These are phyloP conservation scores for Saccharata proteae DNA, from an alignment of 2,329 filamentous ascomycete genomes.

Conservation along the genomic window DNA sequence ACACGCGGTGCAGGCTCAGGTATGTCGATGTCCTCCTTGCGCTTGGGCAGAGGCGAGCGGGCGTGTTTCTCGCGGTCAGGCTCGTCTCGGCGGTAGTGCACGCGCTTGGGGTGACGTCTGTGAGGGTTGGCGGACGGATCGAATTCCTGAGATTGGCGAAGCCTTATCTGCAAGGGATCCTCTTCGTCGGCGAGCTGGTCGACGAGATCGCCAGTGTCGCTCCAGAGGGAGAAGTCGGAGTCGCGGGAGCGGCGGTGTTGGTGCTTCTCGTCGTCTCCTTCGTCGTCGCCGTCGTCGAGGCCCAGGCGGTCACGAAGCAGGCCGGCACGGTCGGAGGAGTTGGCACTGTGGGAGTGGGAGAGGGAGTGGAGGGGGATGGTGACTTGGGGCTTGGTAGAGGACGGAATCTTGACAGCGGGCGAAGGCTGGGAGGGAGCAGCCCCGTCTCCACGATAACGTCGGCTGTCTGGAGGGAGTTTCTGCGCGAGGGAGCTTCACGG, in stretches of 20 bases:
- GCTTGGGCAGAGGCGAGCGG: too few species aligned
- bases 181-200: conserved; percentile 78
- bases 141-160: conserved; percentile 53
- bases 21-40: conserved; percentile 65
- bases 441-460: conserved; percentile 11
- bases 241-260: conserved; percentile 41
- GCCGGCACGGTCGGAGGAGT: conserved; percentile 25
- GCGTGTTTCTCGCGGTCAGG: conserved; percentile 27
- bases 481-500: conserved; percentile 4
- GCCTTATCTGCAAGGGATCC: conserved; percentile 63
- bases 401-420: conserved; percentile 72
- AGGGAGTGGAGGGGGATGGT: conserved; percentile 82
- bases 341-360: conserved; percentile 26
- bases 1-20: conserved; percentile 43
- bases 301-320: conserved; percentile 28
- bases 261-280: conserved; percentile 39
- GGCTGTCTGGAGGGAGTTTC: conserved; percentile 7
- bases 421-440: conserved; percentile 53
- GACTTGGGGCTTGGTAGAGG: conserved; percentile 58
- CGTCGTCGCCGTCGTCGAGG: too few species aligned
- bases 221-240: conserved; percentile 73
- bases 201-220: conserved; percentile 86
- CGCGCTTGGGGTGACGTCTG: conserved; percentile 45
- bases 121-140: conserved; percentile 35
- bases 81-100: conserved; percentile 51